Evolutionary conservation across 2,329 filamentous ascomycete species (phyloP).

Genomic region (Xylaria sp.): DNA sequence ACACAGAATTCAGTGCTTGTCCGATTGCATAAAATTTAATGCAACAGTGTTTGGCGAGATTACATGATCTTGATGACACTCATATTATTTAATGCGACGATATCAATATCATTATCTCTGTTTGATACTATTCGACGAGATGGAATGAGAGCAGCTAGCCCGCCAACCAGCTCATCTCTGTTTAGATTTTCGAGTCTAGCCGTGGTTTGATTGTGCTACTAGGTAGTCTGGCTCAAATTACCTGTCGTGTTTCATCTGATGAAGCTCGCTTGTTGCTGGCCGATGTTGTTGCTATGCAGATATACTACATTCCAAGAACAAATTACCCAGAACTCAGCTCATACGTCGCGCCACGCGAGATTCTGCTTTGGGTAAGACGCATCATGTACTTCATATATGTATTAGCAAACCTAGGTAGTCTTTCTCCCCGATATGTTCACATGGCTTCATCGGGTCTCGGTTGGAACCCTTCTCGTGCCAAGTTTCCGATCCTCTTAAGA

Average conservation of each 20-base stretch:
- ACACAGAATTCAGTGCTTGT: background rate
- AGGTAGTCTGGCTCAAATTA: background rate
- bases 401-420: slow-evolving; percentile 5
- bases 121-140: background rate
- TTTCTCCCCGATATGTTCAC: background rate
- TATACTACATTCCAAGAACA: background rate
- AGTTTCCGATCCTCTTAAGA: background rate
- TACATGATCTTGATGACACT: background rate
- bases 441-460: slow-evolving; percentile 11
- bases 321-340: background rate
- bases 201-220: background rate
- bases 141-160: background rate
- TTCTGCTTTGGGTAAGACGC: background rate
- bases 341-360: background rate
- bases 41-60: background rate
- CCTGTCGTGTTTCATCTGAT: background rate
- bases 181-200: too few relatives aligned
- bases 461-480: slow-evolving; percentile 2
- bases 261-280: background rate
- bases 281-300: background rate
- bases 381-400: slow-evolving; percentile 1
- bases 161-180: background rate
- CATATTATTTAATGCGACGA: background rate
- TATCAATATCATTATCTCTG: background rate
- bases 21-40: background rate